Percentiles rank a stretch among this genome's conserved stretches.
phyloP scores from a whole-genome alignment of 2,329 filamentous ascomycete species.

The Aspergillus pseudotamarii region DNA sequence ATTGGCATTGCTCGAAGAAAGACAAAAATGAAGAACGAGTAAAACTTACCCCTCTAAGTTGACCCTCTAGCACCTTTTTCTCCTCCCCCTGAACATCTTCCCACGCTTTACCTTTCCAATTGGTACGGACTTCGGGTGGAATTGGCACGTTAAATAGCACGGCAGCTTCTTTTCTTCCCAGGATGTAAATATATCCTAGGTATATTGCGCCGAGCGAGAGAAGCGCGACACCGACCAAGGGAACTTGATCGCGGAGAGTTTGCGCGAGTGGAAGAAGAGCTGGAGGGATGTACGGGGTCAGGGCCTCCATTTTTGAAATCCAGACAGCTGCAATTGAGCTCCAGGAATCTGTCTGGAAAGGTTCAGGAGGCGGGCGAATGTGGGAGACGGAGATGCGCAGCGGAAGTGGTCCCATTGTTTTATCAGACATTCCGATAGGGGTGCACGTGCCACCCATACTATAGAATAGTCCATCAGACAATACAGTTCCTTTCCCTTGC shows the following conservation, averaged over 20 bases:
- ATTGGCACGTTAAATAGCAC: slow-evolving; percentile 43
- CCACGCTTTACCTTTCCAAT: slow-evolving; percentile 38
- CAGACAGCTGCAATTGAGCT: slow-evolving; percentile 19
- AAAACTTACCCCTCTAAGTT: slow-evolving; percentile 41
- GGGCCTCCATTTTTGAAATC: slow-evolving; percentile 28
- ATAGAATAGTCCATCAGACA: not conserved
- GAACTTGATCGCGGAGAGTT: slow-evolving; percentile 23
- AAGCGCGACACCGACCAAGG: slow-evolving; percentile 28
- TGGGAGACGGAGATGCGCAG: not conserved
- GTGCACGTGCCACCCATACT: slow-evolving; percentile 19
- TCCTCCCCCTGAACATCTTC: slow-evolving; percentile 36
- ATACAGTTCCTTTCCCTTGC: not conserved
- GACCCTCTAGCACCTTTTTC: slow-evolving; percentile 40
- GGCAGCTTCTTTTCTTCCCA: slow-evolving; percentile 34
- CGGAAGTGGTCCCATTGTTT: slow-evolving; percentile 22
- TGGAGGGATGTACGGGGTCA: slow-evolving; percentile 26
- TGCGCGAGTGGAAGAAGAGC: slow-evolving; percentile 23
- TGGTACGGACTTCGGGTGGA: slow-evolving; percentile 37
- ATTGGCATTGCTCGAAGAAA: not conserved
- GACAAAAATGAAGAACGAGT: not conserved
- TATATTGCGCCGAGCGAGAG: slow-evolving; percentile 35
- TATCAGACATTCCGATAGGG: slow-evolving; percentile 18
- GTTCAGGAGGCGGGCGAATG: not conserved
- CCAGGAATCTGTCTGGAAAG: slow-evolving; percentile 10
- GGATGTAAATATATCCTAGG: slow-evolving; percentile 35